A percentile compares a stretch with the other conserved stretches of the same genome.
These are phyloP conservation scores for Cryptococcus deneoformans DNA, from an alignment of 1,284 basidiomycete genomes.

Conservation along the genomic window DNA sequence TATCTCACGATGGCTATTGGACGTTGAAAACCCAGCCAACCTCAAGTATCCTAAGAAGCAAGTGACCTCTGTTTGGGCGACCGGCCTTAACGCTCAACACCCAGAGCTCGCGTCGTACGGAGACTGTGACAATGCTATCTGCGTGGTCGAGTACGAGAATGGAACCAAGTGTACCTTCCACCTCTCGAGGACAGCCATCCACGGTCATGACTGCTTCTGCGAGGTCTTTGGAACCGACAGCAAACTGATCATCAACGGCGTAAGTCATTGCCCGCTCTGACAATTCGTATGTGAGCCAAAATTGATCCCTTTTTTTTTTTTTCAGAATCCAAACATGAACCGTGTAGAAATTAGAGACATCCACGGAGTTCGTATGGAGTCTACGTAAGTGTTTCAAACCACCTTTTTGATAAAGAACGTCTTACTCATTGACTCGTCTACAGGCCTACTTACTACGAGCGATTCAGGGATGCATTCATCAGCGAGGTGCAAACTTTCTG, in stretches of 20 bases:
- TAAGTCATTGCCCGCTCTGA: neutral
- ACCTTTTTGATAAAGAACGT: too few relatives aligned
- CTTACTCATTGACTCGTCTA: too few relatives aligned
- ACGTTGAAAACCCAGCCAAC: neutral
- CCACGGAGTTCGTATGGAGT: conserved; percentile 10
- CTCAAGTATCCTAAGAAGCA: too few relatives aligned
- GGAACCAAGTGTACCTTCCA: conserved; percentile 14
- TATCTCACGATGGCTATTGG: conserved; percentile 12
- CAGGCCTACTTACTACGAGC: conserved; percentile 16
- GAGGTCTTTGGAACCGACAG: conserved; percentile 17
- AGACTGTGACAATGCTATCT: conserved; percentile 22
- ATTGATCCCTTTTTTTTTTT: neutral
- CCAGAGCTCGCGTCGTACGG: conserved; percentile 14
- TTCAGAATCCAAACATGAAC: conserved; percentile 12
- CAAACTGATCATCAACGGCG: conserved; percentile 18
- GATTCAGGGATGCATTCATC: conserved; percentile 28
- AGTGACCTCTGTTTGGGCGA: conserved; percentile 17
- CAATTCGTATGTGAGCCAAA: neutral
- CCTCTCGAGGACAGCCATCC: conserved; percentile 15
- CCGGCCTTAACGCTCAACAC: conserved; percentile 13
- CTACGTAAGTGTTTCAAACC: too few relatives aligned
- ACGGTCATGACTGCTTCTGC: conserved; percentile 15
- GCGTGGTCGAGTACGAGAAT: conserved; percentile 15
- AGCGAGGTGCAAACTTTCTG: conserved; percentile 18
- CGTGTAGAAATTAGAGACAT: conserved; percentile 16